Evolutionary conservation across 2,329 filamentous ascomycete species (phyloP).

Genomic region (Allantophomopsis cytisporea): DNA sequence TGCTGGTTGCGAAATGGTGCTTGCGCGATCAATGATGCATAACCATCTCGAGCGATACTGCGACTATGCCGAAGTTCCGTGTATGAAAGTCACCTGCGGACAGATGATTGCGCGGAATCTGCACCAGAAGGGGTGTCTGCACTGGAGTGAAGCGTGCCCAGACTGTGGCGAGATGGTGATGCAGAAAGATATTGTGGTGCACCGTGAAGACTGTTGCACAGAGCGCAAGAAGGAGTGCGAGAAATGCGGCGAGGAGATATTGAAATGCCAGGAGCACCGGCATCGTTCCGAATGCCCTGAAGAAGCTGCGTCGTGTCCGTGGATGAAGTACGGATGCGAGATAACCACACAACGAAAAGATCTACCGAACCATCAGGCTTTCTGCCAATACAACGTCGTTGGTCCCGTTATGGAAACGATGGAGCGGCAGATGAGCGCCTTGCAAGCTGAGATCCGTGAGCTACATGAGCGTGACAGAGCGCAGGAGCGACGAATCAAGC

Average conservation of each 20-base stretch:
- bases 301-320: constrained; percentile 28
- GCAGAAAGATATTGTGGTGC: constrained; percentile 32
- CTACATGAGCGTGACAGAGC: constrained; percentile 24
- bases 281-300: constrained; percentile 31
- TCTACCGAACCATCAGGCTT: constrained; percentile 29
- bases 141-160: constrained; percentile 34
- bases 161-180: constrained; percentile 33
- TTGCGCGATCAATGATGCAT: constrained; percentile 38
- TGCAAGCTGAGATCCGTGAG: constrained; percentile 29
- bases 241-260: constrained; percentile 12
- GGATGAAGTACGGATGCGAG: constrained; percentile 33
- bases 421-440: constrained; percentile 25
- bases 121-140: constrained; percentile 36
- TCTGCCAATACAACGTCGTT: constrained; percentile 37
- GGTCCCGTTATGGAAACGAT: constrained; percentile 33
- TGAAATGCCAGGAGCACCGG: constrained; percentile 11
- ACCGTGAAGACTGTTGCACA: constrained; percentile 30
- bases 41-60: constrained; percentile 44
- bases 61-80: constrained; percentile 38
- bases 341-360: constrained; percentile 23
- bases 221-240: constrained; percentile 17
- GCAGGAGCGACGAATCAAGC: constrained; percentile 27
- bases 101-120: constrained; percentile 37
- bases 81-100: constrained; percentile 36
- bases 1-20: constrained; percentile 33